Percentiles rank a stretch among this genome's conserved stretches.
Conservation (phyloP, 495 filamentous ascomycete genomes). For the Alectoria sarmentosa region DNA sequence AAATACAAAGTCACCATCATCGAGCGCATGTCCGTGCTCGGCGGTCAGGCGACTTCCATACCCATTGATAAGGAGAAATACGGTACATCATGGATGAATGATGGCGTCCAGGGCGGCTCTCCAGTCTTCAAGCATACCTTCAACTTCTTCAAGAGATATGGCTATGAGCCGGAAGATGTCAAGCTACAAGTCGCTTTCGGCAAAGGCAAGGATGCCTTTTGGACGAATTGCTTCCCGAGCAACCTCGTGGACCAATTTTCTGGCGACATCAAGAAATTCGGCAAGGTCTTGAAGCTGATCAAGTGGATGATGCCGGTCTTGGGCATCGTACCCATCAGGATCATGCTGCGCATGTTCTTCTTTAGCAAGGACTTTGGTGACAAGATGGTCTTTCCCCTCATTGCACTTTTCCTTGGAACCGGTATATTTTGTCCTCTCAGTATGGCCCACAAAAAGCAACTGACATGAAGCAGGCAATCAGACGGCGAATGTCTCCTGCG, state of each 20-base stretch:
- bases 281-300: slow-evolving; percentile 56
- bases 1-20: slow-evolving; percentile 70
- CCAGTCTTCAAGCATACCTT: slow-evolving; percentile 75
- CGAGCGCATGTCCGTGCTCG: slow-evolving; percentile 58
- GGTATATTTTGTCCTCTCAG: slow-evolving; percentile 32
- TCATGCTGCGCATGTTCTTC: slow-evolving; percentile 60
- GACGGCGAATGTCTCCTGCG: slow-evolving; percentile 66
- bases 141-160: slow-evolving; percentile 66
- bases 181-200: slow-evolving; percentile 75
- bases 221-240: slow-evolving; percentile 75
- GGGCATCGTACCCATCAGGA: slow-evolving; percentile 64
- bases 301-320: slow-evolving; percentile 64
- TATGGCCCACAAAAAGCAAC: neutral
- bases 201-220: slow-evolving; percentile 64
- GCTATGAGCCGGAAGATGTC: slow-evolving; percentile 60
- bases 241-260: slow-evolving; percentile 55
- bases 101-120: slow-evolving; percentile 79
- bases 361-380: slow-evolving; percentile 71
- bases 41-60: slow-evolving; percentile 80
- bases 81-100: slow-evolving; percentile 72
- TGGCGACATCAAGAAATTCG: slow-evolving; percentile 60
- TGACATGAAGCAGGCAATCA: slow-evolving; percentile 46
- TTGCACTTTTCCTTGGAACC: slow-evolving; percentile 73
- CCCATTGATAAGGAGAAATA: slow-evolving; percentile 57
- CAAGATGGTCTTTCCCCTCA: slow-evolving; percentile 63